These are phyloP conservation scores for Samsoniella hepiali DNA, from an alignment of 2,329 filamentous ascomycete genomes.

Conservation along the genomic window DNA sequence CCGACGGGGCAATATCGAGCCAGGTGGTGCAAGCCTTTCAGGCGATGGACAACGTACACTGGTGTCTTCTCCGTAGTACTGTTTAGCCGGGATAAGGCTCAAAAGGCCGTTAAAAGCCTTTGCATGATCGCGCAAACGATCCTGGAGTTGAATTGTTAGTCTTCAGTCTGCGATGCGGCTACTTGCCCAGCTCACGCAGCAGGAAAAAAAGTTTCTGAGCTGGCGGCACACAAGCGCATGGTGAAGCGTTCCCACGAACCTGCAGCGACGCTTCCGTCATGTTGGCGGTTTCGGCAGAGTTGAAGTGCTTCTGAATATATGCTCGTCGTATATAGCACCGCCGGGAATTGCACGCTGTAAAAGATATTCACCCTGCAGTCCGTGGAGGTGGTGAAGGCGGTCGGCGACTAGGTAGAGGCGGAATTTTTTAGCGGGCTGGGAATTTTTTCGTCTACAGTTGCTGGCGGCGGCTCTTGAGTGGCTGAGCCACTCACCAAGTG, in stretches of 20 bases:
- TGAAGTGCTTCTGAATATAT: neutral
- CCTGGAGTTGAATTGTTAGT: conserved; percentile 34
- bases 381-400: conserved; percentile 20
- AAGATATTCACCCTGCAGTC: conserved; percentile 8
- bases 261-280: conserved; percentile 47
- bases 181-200: conserved; percentile 6
- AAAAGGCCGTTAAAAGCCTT: conserved; percentile 83
- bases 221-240: conserved; percentile 13
- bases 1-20: conserved; percentile 10
- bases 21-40: conserved; percentile 4
- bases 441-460: conserved; percentile 18
- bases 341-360: conserved; percentile 5
- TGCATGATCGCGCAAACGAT: conserved; percentile 56
- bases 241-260: conserved; percentile 37
- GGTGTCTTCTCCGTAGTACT: conserved; percentile 84
- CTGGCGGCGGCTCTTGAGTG: conserved; percentile 16
- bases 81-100: conserved; percentile 83
- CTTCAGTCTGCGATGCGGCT: neutral
- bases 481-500: conserved; percentile 13
- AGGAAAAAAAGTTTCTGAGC: neutral
- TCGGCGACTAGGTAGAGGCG: conserved; percentile 18
- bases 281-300: conserved; percentile 16
- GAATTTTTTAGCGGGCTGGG: conserved; percentile 20
- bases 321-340: neutral
- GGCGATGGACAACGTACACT: conserved; percentile 58